A percentile compares a stretch with the other conserved stretches of the same genome.
Evolutionary conservation across 768 basidiomycete genomes (phyloP).

Genomic region (Naganishia vishniacii): DNA sequence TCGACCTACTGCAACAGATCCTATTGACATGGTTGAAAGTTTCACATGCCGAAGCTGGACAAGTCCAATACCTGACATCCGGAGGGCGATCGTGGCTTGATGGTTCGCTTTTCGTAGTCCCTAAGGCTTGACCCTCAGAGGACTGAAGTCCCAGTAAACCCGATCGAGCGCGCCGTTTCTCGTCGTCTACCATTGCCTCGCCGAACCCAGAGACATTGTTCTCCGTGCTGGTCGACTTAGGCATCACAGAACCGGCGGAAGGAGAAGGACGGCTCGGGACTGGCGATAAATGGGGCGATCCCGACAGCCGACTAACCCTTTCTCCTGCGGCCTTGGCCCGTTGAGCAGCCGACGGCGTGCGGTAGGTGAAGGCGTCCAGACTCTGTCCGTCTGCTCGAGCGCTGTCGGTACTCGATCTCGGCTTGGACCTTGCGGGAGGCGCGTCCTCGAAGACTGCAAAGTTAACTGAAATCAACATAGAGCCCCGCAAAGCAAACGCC

Average conservation of each 20-base stretch:
- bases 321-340: neutral
- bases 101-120: neutral
- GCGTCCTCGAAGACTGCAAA: neutral
- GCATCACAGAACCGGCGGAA: neutral
- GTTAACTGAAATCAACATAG: neutral
- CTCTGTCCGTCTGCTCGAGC: neutral
- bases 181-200: conserved; percentile 1
- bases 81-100: neutral
- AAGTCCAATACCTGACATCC: neutral
- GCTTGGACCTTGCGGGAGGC: neutral
- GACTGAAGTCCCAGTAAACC: neutral
- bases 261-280: neutral
- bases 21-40: neutral
- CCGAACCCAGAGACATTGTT: neutral
- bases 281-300: neutral
- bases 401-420: neutral
- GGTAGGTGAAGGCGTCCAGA: neutral
- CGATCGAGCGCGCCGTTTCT: conserved; percentile 6
- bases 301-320: neutral
- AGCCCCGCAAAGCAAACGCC: neutral
- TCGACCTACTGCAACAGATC: neutral
- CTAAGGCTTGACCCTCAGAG: neutral
- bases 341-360: neutral
- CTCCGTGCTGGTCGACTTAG: neutral
- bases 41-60: neutral